These are phyloP conservation scores for Nemania bipapillata DNA, from an alignment of 2,329 filamentous ascomycete species.

Conservation along the genomic window DNA sequence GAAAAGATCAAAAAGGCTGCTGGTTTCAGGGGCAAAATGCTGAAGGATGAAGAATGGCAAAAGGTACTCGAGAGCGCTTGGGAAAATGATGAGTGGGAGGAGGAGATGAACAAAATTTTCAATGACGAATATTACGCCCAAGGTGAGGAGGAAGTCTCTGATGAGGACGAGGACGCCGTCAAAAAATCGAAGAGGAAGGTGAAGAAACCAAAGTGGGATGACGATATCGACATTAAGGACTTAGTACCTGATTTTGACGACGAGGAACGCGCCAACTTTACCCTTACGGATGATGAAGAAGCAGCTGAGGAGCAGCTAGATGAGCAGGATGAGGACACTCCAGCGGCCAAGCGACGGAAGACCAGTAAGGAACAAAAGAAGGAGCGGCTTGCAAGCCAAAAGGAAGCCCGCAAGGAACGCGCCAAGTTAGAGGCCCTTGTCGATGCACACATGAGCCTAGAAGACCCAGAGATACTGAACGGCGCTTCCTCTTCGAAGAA, in stretches of 20 bases:
- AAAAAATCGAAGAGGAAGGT: constrained; percentile 66
- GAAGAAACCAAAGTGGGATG: constrained; percentile 92
- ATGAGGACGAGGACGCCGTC: constrained; percentile 63
- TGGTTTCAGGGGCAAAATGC: constrained; percentile 74
- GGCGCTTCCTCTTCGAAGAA: constrained; percentile 45
- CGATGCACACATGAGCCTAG: constrained; percentile 80
- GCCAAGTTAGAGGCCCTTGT: constrained; percentile 86
- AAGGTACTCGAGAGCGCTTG: constrained; percentile 86
- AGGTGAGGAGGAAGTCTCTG: constrained; percentile 69
- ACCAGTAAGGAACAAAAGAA: constrained; percentile 70
- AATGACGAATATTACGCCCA: constrained; percentile 90
- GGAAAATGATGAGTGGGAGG: constrained; percentile 89
- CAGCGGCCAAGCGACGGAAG: constrained; percentile 67
- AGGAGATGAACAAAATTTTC: constrained; percentile 88
- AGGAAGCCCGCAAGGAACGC: constrained; percentile 81
- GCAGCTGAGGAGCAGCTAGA: constrained; percentile 55
- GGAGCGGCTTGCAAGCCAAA: constrained; percentile 69
- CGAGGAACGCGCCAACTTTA: constrained; percentile 65
- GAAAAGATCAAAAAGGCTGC: constrained; percentile 89
- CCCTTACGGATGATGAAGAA: constrained; percentile 66
- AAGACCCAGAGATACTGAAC: constrained; percentile 69
- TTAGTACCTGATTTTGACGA: constrained; percentile 87
- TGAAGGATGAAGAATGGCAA: constrained; percentile 82
- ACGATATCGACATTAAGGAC: constrained; percentile 97
- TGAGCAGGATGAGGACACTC: constrained; percentile 58